phyloP scores from a whole-genome alignment of 345 rosid species.

The Syzygium aromaticum region DNA sequence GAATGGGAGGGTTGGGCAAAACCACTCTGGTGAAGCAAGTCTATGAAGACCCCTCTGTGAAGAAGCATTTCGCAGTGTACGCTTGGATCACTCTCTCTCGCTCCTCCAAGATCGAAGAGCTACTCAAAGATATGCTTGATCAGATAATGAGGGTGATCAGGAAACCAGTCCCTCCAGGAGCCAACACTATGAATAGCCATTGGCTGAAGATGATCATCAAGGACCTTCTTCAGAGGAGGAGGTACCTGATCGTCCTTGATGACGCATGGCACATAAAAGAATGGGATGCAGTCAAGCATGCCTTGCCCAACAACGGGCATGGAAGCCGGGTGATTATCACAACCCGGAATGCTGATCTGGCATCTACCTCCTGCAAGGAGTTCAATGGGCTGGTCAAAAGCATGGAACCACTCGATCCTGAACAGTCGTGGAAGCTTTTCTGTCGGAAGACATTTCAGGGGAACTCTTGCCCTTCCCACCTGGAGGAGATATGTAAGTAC shows the following conservation, averaged over 20 bases:
- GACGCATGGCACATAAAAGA: constrained; percentile 16
- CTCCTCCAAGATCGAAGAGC: constrained; percentile 9
- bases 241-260: constrained; percentile 28
- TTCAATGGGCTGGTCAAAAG: constrained; percentile 11
- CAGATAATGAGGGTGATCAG: constrained; percentile 12
- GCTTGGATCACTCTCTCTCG: constrained; percentile 27
- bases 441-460: constrained; percentile 21
- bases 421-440: constrained; percentile 24
- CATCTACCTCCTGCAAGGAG: constrained; percentile 8
- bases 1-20: constrained; percentile 37
- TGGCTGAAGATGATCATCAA: constrained; percentile 12
- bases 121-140: constrained; percentile 7
- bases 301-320: constrained; percentile 12
- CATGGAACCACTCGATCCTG: constrained; percentile 12
- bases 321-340: constrained; percentile 31
- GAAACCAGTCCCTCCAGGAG: constrained; percentile 10
- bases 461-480: constrained; percentile 17
- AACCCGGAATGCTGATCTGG: constrained; percentile 17
- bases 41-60: constrained; percentile 10
- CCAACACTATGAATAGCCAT: constrained; percentile 11
- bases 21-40: constrained; percentile 31
- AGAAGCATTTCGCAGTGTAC: constrained; percentile 7
- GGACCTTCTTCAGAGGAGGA: constrained; percentile 5
- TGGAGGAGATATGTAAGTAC: constrained; percentile 11
- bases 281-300: constrained; percentile 26